A percentile compares a stretch with the other conserved stretches of the same genome.
Conservation (phyloP, 257 asterid species). For the Plantago ovata region DNA sequence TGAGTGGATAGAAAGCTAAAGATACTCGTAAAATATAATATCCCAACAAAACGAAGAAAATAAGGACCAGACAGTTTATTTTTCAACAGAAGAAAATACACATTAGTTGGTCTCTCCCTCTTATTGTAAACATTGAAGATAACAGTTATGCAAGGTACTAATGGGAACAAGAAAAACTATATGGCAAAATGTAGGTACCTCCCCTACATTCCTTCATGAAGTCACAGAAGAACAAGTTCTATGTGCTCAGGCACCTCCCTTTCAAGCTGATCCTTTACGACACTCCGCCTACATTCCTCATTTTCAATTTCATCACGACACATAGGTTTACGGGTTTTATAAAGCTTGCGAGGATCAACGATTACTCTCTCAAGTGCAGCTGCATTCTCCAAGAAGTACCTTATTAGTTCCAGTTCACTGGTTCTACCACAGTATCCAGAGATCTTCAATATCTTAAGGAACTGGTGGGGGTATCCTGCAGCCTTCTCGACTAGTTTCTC, state of each 20-base stretch:
- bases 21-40: too few species aligned
- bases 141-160: too few species aligned
- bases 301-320: not conserved
- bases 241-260: not conserved
- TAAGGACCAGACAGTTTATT: too few species aligned
- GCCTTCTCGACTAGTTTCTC: not conserved
- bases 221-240: not conserved
- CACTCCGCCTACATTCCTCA: not conserved
- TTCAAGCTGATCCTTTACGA: not conserved
- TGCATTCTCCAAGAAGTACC: constrained; percentile 5
- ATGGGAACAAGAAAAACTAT: too few species aligned
- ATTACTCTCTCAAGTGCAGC: constrained; percentile 3
- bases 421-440: constrained; percentile 7
- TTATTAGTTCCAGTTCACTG: constrained; percentile 5
- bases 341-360: not conserved
- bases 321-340: not conserved
- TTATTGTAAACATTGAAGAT: too few species aligned
- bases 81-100: too few species aligned
- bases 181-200: too few species aligned
- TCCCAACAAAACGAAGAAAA: too few species aligned
- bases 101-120: too few species aligned
- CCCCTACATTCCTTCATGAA: too few species aligned
- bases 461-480: constrained; percentile 1
- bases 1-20: too few species aligned
- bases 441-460: constrained; percentile 1